These are phyloP conservation scores for Adiantum capillusveneris DNA, from an alignment of 75 land plant species.

Conservation along the genomic window DNA sequence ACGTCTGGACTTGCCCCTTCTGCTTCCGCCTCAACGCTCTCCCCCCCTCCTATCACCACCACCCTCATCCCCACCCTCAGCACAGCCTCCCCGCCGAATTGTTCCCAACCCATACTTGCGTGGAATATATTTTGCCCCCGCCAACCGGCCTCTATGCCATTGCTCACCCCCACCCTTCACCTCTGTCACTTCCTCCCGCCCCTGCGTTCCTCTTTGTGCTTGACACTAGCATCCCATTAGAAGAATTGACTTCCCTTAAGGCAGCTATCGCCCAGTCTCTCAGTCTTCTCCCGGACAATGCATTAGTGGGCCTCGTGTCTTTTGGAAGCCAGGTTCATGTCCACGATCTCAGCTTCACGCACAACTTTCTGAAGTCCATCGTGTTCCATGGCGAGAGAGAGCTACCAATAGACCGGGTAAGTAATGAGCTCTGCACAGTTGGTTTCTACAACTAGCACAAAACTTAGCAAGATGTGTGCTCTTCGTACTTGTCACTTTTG, in stretches of 20 bases:
- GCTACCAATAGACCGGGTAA: slow-evolving; percentile 65
- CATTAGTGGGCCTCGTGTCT: slow-evolving; percentile 66
- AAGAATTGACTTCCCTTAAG: slow-evolving; percentile 63
- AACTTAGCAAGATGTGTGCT: no score
- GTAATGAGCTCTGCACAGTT: no score
- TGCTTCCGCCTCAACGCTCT: slow-evolving; percentile 55
- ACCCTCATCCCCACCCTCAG: neutral
- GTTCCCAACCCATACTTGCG: slow-evolving; percentile 40
- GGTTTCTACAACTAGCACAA: no score
- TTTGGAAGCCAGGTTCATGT: slow-evolving; percentile 73
- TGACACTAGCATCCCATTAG: slow-evolving; percentile 47
- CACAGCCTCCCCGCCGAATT: slow-evolving; percentile 88
- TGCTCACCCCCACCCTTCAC: neutral
- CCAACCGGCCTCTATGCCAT: neutral
- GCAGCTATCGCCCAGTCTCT: slow-evolving; percentile 49
- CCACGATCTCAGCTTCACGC: slow-evolving; percentile 57
- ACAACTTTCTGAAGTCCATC: slow-evolving; percentile 47
- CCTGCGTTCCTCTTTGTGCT: slow-evolving; percentile 86
- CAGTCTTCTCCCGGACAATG: slow-evolving; percentile 62
- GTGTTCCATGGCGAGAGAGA: slow-evolving; percentile 74
- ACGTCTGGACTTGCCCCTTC: slow-evolving; percentile 82
- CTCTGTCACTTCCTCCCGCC: slow-evolving; percentile 5
- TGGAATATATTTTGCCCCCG: slow-evolving; percentile 2
- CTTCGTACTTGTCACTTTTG: no score
- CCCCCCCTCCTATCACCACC: slow-evolving; percentile 48